Conservation (phyloP, 805 yeast species). For the Suhomyces tanzawaensis region DNA sequence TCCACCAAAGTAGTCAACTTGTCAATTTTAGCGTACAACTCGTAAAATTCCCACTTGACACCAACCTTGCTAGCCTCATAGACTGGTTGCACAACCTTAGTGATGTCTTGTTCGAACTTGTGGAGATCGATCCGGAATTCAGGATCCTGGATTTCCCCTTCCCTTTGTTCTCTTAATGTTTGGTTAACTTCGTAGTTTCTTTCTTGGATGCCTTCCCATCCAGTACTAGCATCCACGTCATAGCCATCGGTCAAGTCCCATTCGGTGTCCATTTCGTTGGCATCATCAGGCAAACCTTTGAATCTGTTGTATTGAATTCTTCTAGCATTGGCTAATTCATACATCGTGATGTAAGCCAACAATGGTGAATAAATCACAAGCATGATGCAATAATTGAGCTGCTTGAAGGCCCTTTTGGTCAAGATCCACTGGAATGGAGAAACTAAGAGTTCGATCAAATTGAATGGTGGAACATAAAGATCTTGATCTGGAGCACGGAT, state of each 20-base stretch:
- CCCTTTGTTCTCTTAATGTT: slow-evolving; percentile 48
- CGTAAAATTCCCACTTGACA: slow-evolving; percentile 63
- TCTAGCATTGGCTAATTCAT: slow-evolving; percentile 65
- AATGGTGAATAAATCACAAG: slow-evolving; percentile 66
- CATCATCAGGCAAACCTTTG: slow-evolving; percentile 67
- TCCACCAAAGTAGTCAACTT: slow-evolving; percentile 41
- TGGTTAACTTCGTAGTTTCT: slow-evolving; percentile 37
- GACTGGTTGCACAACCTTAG: slow-evolving; percentile 56
- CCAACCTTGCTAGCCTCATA: slow-evolving; percentile 52
- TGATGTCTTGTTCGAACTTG: slow-evolving; percentile 52
- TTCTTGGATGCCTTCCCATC: slow-evolving; percentile 39
- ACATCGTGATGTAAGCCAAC: slow-evolving; percentile 55
- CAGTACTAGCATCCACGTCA: slow-evolving; percentile 28
- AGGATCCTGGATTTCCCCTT: slow-evolving; percentile 69
- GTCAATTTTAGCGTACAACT: slow-evolving; percentile 52
- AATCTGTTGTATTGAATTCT: slow-evolving; percentile 70
- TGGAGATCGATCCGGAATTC: slow-evolving; percentile 53
- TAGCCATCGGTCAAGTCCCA: slow-evolving; percentile 85
- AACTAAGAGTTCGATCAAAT: slow-evolving; percentile 58
- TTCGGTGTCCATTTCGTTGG: slow-evolving; percentile 71
- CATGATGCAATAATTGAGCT: slow-evolving; percentile 58
- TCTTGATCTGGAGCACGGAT: slow-evolving; percentile 86
- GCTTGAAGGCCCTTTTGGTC: slow-evolving; percentile 29
- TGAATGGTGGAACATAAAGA: slow-evolving; percentile 83
- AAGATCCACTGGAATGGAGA: slow-evolving; percentile 34